Conservation (phyloP, 2,329 filamentous ascomycete species). For the Huntiella omanensis region DNA sequence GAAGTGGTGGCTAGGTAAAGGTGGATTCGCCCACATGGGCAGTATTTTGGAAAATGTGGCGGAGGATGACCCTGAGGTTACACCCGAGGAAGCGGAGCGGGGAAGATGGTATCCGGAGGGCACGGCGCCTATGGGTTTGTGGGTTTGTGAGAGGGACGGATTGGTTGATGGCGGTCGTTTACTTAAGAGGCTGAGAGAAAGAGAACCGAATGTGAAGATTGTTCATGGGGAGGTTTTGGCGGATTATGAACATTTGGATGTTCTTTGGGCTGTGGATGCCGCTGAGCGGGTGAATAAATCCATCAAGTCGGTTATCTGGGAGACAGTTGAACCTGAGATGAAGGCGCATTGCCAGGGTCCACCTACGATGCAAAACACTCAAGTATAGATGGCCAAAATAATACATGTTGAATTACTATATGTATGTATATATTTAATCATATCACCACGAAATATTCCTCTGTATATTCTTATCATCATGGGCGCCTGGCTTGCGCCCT, state of each 20-base stretch:
- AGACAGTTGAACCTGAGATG: conserved; percentile 35
- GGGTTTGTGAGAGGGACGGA: conserved; percentile 68
- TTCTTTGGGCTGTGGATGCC: conserved; percentile 85
- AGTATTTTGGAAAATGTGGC: conserved; percentile 66
- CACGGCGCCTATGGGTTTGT: conserved; percentile 69
- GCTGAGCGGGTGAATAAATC: conserved; percentile 69
- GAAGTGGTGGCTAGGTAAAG: conserved; percentile 85
- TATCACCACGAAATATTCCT: neutral
- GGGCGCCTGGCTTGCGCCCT: conserved; percentile 26
- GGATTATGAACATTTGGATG: conserved; percentile 84
- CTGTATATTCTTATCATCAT: conserved; percentile 22
- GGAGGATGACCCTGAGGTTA: conserved; percentile 34
- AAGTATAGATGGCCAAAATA: neutral
- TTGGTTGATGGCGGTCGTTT: conserved; percentile 68
- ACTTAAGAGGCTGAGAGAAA: conserved; percentile 54
- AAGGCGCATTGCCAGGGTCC: conserved; percentile 17
- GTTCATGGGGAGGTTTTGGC: conserved; percentile 71
- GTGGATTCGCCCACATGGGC: conserved; percentile 62
- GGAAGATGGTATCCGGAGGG: conserved; percentile 60
- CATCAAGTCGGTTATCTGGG: conserved; percentile 67
- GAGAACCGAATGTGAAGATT: conserved; percentile 64
- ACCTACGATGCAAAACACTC: neutral
- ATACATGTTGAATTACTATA: neutral
- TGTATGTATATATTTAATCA: neutral
- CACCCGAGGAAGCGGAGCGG: conserved; percentile 12